Evolutionary conservation across 495 filamentous ascomycete species (phyloP).

Genomic region (Bryoglossum gracile): DNA sequence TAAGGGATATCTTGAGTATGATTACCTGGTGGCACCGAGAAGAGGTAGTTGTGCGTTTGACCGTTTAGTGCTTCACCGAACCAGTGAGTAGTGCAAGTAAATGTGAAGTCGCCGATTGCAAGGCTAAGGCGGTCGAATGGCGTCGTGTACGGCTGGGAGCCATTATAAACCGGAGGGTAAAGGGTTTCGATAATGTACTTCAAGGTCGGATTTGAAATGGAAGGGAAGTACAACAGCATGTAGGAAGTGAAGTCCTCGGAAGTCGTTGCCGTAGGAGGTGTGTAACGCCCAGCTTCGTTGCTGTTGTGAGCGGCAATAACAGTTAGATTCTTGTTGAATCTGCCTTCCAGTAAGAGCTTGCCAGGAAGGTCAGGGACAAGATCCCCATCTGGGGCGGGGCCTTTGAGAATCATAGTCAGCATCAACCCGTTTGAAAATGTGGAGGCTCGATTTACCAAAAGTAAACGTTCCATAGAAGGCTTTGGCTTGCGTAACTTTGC

Average conservation of each 20-base stretch:
- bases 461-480: conserved; percentile 40
- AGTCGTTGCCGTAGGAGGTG: too few species aligned
- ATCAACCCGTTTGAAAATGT: too few species aligned
- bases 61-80: conserved; percentile 23
- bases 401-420: conserved; percentile 1
- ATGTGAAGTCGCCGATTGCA: conserved; percentile 33
- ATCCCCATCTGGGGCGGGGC: conserved; percentile 48
- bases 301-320: conserved; percentile 52
- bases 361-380: conserved; percentile 51
- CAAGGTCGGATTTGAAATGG: not conserved
- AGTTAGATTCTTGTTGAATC: conserved; percentile 45
- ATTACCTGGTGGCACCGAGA: conserved; percentile 50
- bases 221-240: conserved; percentile 9
- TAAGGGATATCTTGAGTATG: conserved; percentile 49
- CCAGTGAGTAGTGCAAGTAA: conserved; percentile 44
- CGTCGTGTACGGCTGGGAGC: conserved; percentile 35
- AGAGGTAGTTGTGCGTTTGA: conserved; percentile 48
- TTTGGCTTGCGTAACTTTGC: conserved; percentile 39
- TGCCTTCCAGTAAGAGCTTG: conserved; percentile 47
- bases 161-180: conserved; percentile 32
- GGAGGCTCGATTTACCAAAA: too few species aligned
- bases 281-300: conserved; percentile 40
- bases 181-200: conserved; percentile 9
- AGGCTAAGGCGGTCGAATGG: conserved; percentile 31
- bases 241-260: too few species aligned